These are phyloP conservation scores for Alnus rubra DNA, from an alignment of 306 rosid species.

Conservation along the genomic window DNA sequence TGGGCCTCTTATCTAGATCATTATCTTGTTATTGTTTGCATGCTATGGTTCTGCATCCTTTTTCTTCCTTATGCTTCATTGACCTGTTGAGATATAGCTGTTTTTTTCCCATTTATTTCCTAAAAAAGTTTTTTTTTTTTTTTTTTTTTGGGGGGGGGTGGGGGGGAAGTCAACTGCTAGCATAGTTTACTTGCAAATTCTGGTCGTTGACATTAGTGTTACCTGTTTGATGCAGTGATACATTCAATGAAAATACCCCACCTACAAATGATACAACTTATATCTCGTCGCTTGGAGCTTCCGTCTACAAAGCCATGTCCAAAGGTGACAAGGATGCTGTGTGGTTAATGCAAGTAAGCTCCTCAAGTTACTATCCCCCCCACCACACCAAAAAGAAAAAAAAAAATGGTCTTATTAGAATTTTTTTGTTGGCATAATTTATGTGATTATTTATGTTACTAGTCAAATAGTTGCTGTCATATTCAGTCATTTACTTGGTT, in stretches of 20 bases:
- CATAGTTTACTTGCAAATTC: conserved; percentile 19
- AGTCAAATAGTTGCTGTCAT: background rate
- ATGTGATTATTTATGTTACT: background rate
- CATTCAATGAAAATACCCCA: conserved; percentile 93
- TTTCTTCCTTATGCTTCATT: background rate
- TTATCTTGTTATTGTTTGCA: background rate
- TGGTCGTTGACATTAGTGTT: conserved; percentile 22
- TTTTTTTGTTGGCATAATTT: background rate
- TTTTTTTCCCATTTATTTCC: background rate
- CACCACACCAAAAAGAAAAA: background rate
- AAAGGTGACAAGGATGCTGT: conserved; percentile 88
- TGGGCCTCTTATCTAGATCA: background rate
- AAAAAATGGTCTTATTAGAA: no score
- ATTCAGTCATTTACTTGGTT: background rate
- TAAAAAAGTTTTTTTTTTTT: background rate
- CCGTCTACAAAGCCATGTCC: conserved; percentile 88
- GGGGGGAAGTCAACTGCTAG: no score
- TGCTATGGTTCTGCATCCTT: background rate
- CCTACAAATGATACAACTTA: conserved; percentile 75
- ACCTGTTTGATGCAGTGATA: conserved; percentile 64
- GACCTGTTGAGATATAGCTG: background rate
- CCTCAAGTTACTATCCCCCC: conserved; percentile 25
- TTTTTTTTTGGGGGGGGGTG: no score
- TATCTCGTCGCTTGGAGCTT: conserved; percentile 84
- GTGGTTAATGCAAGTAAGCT: conserved; percentile 97